A percentile compares a stretch with the other conserved stretches of the same genome.
phyloP scores from a whole-genome alignment of 805 yeast genomes.

The Candida glaebosa region DNA sequence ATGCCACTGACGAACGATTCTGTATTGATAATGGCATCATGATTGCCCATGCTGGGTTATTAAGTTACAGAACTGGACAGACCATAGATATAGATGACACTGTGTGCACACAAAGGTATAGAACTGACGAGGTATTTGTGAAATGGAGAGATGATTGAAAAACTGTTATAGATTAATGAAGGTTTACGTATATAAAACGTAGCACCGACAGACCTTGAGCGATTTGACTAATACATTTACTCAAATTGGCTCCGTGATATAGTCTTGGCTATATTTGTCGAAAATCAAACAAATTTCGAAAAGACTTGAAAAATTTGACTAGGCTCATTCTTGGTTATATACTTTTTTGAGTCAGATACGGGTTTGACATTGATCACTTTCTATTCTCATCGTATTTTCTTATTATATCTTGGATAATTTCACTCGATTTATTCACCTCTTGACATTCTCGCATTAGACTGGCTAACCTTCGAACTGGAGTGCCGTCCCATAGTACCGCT shows the following conservation, averaged over 20 bases:
- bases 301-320: background rate
- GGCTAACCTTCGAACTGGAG: constrained; percentile 42
- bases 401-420: background rate
- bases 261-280: constrained; percentile 6
- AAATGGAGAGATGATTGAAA: constrained; percentile 73
- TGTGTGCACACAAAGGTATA: constrained; percentile 87
- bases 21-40: constrained; percentile 98
- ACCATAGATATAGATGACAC: constrained; percentile 59
- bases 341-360: constrained; percentile 28
- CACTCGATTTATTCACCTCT: background rate
- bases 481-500: constrained; percentile 45
- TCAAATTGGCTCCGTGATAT: background rate
- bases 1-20: constrained; percentile 93
- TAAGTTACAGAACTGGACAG: constrained; percentile 81
- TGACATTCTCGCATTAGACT: constrained; percentile 41
- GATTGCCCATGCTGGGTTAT: constrained; percentile 97
- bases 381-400: constrained; percentile 2
- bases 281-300: constrained; percentile 5
- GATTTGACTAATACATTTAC: background rate
- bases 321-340: background rate
- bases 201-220: constrained; percentile 2
- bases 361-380: constrained; percentile 17
- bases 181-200: background rate
- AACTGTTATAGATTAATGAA: constrained; percentile 2
- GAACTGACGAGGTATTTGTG: constrained; percentile 91